Conservation (phyloP, 768 basidiomycete genomes). For the Ramaria sp. region DNA sequence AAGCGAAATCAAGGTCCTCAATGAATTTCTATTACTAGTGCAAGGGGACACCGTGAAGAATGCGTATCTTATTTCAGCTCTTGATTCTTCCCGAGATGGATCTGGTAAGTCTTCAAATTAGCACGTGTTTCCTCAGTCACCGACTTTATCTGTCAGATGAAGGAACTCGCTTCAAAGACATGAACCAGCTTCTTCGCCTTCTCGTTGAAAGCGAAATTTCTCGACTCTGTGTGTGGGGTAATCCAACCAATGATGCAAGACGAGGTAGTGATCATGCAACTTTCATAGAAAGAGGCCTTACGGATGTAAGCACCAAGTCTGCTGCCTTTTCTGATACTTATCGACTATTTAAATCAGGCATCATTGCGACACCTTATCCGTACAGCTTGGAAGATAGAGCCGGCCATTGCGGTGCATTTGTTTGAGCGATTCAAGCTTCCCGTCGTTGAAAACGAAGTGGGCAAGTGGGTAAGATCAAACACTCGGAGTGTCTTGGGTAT, state of each 20-base stretch:
- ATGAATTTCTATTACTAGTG: slow-evolving; percentile 72
- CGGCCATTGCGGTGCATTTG: slow-evolving; percentile 73
- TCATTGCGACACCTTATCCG: slow-evolving; percentile 61
- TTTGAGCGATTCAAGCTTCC: slow-evolving; percentile 79
- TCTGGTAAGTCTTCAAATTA: neutral
- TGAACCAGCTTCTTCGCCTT: slow-evolving; percentile 67
- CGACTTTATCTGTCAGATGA: slow-evolving; percentile 35
- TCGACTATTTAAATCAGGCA: slow-evolving; percentile 8
- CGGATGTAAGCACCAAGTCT: slow-evolving; percentile 39
- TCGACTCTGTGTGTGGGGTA: slow-evolving; percentile 81
- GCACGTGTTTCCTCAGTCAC: slow-evolving; percentile 9
- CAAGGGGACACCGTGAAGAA: slow-evolving; percentile 64
- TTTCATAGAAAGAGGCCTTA: slow-evolving; percentile 44
- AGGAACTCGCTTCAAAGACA: slow-evolving; percentile 44
- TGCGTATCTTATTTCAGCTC: slow-evolving; percentile 16
- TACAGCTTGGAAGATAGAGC: slow-evolving; percentile 73
- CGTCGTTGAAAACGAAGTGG: slow-evolving; percentile 60
- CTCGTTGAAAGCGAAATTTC: slow-evolving; percentile 87
- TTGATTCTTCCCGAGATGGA: neutral
- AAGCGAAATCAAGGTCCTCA: slow-evolving; percentile 77
- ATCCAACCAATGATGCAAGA: slow-evolving; percentile 68
- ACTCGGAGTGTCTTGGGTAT: slow-evolving; percentile 59
- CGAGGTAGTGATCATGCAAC: slow-evolving; percentile 54
- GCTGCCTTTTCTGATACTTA: neutral
- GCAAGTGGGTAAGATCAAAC: slow-evolving; percentile 60